Base-by-base conservation (phyloP, 2,329 filamentous ascomycete genomes). In the Xylariales sp. region DNA sequence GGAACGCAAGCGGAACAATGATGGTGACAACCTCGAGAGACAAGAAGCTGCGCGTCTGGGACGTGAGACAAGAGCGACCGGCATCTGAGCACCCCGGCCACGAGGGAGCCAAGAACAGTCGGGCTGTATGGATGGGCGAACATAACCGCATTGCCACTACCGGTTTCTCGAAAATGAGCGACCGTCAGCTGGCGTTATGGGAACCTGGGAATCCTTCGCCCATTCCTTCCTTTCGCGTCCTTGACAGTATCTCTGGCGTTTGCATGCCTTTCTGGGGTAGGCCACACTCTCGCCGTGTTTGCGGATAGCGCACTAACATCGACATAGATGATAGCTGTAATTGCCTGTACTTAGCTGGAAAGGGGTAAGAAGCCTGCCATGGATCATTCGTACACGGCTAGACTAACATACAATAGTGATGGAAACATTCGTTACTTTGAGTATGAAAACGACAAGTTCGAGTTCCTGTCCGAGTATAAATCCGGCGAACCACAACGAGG, bases 401-500 rank as follows among this genome's bases (percentile, higher is more conserved):
- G 21, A 16, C n/a, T 49, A 29, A 53, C 39, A 19, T 20, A 14
- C 7, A 21, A 12, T 48, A 93, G 88, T 65, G 93, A 98, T 61
- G 93, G 93, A 58, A 98, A 98, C 68, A 98, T 98, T 60, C 90
- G 93, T 50, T 98, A 98, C 75, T 98, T 87, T 64, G 93, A 98
- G 68, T 95, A 94, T 59, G 87, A 94, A 61, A 95, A 97, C 68
- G 91, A 97, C 74, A 96, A 96, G 67, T 96, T 98, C 61, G 91
- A 98, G 67, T 95, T 87, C 66, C 72, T 98, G 41, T 94, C 89
- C 49, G 91, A 97, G 64, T 93, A 97, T 76, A 95, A 96, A 69
- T 97, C 93, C n/a, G 72, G 75, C 28, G 93, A 98, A 51, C 91
- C 93, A 22, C 93, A 98, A 69, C 82, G 93, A 60, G 93, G 93